A percentile compares a stretch with the other conserved stretches of the same genome.
These are phyloP conservation scores for Cladosporium sp. DNA, from an alignment of 2,329 filamentous ascomycete species.

Conservation along the genomic window DNA sequence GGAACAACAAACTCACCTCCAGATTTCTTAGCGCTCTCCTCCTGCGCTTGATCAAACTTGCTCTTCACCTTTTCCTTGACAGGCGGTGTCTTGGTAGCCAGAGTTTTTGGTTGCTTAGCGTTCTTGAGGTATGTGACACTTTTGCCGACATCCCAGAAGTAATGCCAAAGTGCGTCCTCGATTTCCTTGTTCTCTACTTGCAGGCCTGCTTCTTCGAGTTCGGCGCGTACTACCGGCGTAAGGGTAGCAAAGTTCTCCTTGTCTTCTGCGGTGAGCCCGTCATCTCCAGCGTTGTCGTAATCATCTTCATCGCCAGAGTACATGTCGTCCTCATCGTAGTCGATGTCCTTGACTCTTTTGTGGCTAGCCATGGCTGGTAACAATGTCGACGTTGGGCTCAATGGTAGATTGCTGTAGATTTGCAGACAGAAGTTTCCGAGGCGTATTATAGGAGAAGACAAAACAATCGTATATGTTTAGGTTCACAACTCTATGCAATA, in stretches of 20 bases:
- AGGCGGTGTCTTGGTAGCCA: conserved; percentile 25
- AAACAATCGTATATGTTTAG: neutral
- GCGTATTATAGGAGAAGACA: neutral
- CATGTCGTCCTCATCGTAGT: conserved; percentile 49
- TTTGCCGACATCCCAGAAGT: conserved; percentile 90
- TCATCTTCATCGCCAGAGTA: conserved; percentile 45
- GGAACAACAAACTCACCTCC: conserved; percentile 40
- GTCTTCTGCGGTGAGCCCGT: conserved; percentile 38
- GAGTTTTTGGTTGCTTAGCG: conserved; percentile 21
- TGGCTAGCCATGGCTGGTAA: conserved; percentile 31
- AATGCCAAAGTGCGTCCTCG: conserved; percentile 88
- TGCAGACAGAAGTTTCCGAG: neutral
- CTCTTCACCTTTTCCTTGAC: conserved; percentile 40
- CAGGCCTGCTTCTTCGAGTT: conserved; percentile 29
- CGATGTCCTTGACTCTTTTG: conserved; percentile 44
- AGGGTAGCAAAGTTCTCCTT: conserved; percentile 29
- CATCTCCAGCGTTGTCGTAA: conserved; percentile 37
- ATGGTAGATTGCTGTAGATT: neutral
- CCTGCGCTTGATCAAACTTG: conserved; percentile 46
- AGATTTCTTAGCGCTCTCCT: conserved; percentile 37
- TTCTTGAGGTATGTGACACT: conserved; percentile 72
- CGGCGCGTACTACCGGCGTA: conserved; percentile 31
- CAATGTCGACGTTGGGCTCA: neutral
- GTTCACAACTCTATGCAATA: neutral
- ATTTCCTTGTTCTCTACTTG: conserved; percentile 68